Evolutionary conservation across 139 green algal species (phyloP), one percentile per base, ranked within the genome.

Genomic region (Asterochloris sp.): DNA sequence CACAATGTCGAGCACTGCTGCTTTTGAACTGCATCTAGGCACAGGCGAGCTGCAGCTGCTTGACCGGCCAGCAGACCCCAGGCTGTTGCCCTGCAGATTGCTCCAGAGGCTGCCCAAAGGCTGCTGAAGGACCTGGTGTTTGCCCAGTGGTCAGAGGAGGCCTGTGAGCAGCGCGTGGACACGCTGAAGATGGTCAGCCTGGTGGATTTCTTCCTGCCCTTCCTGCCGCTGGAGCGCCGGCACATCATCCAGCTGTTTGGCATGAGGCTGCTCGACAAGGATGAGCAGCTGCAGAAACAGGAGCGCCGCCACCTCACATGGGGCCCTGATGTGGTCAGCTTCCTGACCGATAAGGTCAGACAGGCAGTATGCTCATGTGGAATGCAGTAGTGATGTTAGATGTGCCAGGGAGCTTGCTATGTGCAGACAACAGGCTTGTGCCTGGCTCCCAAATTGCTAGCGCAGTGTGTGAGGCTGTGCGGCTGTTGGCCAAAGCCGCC

Each of bases 161-260:
- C 63, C 0, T 98, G 94, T 82, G 93, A 97, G 86, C 76, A 84
- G 8, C 87, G 82, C 27, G 82, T 84, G 11, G 92, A 97, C 89
- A 95, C 92, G 0, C 68, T 93, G 16, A 94, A 93, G 82, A 87
- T 94, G 75, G 79, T 92, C 73, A 85, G 80, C 16, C 61, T 92
- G n/a, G 82, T 97, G n/a, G 89, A 95, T 71, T 88, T 93, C 29
- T 96, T 93, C 82, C 78, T 97, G 78, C 93, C 93, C 19, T 97
- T 93, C 85, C 89, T 96, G 62, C 92, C 93, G 16, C 85, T 97
- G 85, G 83, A 94, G 83, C 74, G 73, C 0, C 47, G 38, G 38
- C 86, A 95, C 79, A 73, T 96, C 12, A 27, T 62, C 28, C 60
- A 87, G 24, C 80, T 96, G 73, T 86, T 95, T 78, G 73, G 66